A percentile compares a stretch with the other conserved stretches of the same genome.
Conservation (phyloP, 2,329 filamentous ascomycete genomes). For the Aspergillus uvarum region DNA sequence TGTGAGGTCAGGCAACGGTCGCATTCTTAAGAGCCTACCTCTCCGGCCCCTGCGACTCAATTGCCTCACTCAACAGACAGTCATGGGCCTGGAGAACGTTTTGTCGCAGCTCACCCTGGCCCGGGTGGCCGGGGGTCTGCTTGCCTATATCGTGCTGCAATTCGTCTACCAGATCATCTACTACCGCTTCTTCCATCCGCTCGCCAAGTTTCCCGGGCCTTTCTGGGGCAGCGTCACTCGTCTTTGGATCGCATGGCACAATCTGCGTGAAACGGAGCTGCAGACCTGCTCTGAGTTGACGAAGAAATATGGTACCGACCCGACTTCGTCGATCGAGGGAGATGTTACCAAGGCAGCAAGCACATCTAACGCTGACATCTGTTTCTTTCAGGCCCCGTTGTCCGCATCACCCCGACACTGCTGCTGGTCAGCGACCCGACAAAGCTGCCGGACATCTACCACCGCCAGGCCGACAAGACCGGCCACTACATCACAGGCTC, state of each 20-base stretch:
- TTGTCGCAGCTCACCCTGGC: slow-evolving; percentile 30
- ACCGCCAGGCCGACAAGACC: slow-evolving; percentile 56
- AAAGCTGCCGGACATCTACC: slow-evolving; percentile 58
- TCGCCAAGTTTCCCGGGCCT: slow-evolving; percentile 54
- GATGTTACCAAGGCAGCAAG: neutral
- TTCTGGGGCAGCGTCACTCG: slow-evolving; percentile 57
- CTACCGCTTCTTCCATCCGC: slow-evolving; percentile 53
- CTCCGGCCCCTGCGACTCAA: neutral
- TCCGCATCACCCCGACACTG: slow-evolving; percentile 55
- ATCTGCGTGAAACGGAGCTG: slow-evolving; percentile 49
- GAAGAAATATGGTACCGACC: slow-evolving; percentile 48
- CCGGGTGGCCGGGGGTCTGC: slow-evolving; percentile 22
- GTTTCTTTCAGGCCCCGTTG: slow-evolving; percentile 46
- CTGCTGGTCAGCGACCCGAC: slow-evolving; percentile 55
- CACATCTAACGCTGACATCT: neutral
- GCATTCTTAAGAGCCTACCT: neutral
- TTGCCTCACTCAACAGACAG: neutral
- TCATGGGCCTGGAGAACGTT: slow-evolving; percentile 26
- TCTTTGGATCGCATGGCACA: slow-evolving; percentile 56
- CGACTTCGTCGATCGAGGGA: neutral
- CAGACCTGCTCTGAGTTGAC: slow-evolving; percentile 45
- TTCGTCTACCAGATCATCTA: slow-evolving; percentile 41
- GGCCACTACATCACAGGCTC: slow-evolving; percentile 60
- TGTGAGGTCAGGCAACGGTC: neutral
- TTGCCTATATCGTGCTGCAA: slow-evolving; percentile 26